Evolutionary conservation across 306 rosid genomes (phyloP), one percentile per base, ranked within the genome.

Genomic region (Vigna hirtella): DNA sequence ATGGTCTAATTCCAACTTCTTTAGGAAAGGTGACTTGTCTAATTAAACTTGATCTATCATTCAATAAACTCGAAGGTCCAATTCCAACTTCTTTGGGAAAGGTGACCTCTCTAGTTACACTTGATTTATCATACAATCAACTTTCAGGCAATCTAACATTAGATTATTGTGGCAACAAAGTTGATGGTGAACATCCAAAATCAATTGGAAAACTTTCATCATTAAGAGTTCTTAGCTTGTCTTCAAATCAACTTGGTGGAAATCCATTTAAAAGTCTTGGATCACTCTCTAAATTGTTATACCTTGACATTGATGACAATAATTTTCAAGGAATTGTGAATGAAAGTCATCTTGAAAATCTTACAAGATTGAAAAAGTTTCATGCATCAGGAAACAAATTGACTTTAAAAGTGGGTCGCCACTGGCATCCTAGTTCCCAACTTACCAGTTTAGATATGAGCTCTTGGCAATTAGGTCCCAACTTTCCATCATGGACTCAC

Each of bases 401-500:
- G 36, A 45, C 70, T 47, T 74, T 61, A n/a, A 30, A 75, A 48
- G 72, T 75, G 11, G 17, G 11, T 30, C 53, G 24, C 22, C 24
- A 55, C 9, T 83, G 87, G 83, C 14, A 2, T 28, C 81, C 81
- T 36, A 52, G 1, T 20, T 70, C 75, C 16, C 45, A 45, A 0
- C 16, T 75, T 9, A 0, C 0, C 0, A 0, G 0, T 0, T 36
- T 78, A 28, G 1, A 3, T 3, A 32, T 84, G 73, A 7, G 16
- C 9, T 52, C 34, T 0, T 83, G 80, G 70, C n/a, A 58, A 4
- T 56, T 80, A 30, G 76, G 82, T 30, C 77, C 79, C 1, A 28
- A 8, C 3, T 80, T 80, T 76, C 79, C 79, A 28, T 42, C 49
- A 28, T 79, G 81, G 84, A 57, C 65, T 59, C 36, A 15, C 0